Evolutionary conservation across 1,284 basidiomycete genomes (phyloP).

Genomic region (Hemileccinum hortonii): DNA sequence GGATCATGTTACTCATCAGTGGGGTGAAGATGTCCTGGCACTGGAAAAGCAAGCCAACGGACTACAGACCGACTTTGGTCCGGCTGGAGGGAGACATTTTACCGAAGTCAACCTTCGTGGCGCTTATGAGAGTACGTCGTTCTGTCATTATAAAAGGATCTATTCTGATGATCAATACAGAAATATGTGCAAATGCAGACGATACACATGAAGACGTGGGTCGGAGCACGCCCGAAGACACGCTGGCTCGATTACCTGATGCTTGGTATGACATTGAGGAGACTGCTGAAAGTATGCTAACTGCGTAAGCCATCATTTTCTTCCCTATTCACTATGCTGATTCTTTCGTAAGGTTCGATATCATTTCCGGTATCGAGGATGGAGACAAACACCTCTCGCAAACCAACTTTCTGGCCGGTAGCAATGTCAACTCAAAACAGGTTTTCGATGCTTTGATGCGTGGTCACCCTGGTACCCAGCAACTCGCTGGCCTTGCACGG

Average conservation of each 20-base stretch:
- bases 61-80: constrained; percentile 41
- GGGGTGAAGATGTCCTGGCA: constrained; percentile 43
- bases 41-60: constrained; percentile 34
- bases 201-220: constrained; percentile 33
- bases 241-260: constrained; percentile 50
- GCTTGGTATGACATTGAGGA: constrained; percentile 54
- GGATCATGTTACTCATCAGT: constrained; percentile 28
- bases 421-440: constrained; percentile 46
- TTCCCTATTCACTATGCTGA: background rate
- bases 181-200: constrained; percentile 37
- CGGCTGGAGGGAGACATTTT: constrained; percentile 45
- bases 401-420: constrained; percentile 57
- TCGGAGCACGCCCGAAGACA: constrained; percentile 44
- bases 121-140: constrained; percentile 49
- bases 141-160: background rate
- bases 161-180: constrained; percentile 30
- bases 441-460: constrained; percentile 53
- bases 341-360: constrained; percentile 51
- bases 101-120: constrained; percentile 47
- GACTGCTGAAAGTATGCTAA: constrained; percentile 53
- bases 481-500: constrained; percentile 40
- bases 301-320: constrained; percentile 41
- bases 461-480: constrained; percentile 44
- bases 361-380: constrained; percentile 52
- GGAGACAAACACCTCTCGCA: constrained; percentile 44